Evolutionary conservation across 805 yeast genomes (phyloP), one percentile per base, ranked within the genome.

Genomic region (Kodamaea leandrae): DNA sequence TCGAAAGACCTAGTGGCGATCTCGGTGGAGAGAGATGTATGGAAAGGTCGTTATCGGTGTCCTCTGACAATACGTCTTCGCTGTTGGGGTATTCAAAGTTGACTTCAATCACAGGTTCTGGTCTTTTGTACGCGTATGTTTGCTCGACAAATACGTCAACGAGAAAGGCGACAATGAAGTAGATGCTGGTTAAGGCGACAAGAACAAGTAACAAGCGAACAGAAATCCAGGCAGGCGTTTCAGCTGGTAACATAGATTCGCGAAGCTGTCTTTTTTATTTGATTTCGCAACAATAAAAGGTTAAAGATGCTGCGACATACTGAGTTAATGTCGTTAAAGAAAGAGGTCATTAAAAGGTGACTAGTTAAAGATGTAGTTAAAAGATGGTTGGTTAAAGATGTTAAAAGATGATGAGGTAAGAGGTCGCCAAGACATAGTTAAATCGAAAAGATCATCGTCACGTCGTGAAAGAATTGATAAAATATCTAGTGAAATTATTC

Each of bases 61-160:
- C 32, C 9, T 28, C 23, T 10, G n/a, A 18, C 3, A 10, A 14
- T n/a, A 14, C 28, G 10, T 15, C 20, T 6, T 17, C 34, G 13
- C 7, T 6, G 9, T 9, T 30, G 16, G 13, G 21, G 25, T 12
- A 7, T 9, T 26, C 29, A 6, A 12, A 6, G 16, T 15, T 35
- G 14, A 29, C 4, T 6, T 10, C 18, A 13, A 14, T 6, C 14
- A 13, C 43, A 4, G 21, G 27, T 27, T 39, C 43, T 2, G 43
- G 43, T 23, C 43, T 15, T 28, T 32, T 27, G 13, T 16, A 12
- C n/a, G 27, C 12, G 38, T 39, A 39, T 2, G 38, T 32, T 17
- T 34, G 33, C 19, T 33, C 43, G 6, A 39, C 35, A 12, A 34
- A 18, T 17, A 24, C 13, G 16, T 39, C 43, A 15, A 39, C 36